Evolutionary conservation across 169 alveolate genomes (phyloP), one percentile per base, ranked within the genome.

Genomic region (Theileria annulata): DNA sequence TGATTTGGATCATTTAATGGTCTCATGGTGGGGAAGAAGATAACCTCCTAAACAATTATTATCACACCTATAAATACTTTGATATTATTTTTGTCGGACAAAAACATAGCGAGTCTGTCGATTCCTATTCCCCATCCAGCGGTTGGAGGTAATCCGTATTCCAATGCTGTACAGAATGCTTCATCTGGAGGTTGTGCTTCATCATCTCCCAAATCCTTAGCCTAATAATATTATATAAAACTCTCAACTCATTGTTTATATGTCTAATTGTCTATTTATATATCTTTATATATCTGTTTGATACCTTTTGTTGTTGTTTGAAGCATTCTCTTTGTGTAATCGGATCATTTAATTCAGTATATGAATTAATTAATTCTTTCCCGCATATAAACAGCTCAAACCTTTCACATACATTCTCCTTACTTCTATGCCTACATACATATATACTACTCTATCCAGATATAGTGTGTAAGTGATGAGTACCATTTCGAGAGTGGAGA

Each of bases 51-150:
- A 48, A 49, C 47, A 23, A 10, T 23, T 27, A 28, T 10, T 23
- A 54, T 30, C 13, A 13, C 4, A 3, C 5, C 4, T 21, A 23
- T 12, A 28, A 27, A 12, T 23, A 82, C 99, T 88, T 97, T 95
- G 87, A 97, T 97, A 89, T 94, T 95, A 90, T 92, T 92, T 74
- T 95, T 94, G 80, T 96, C 98, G 60, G 98, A 89, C 62, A 97
- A 83, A 84, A 97, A 93, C 99, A 98, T 98, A 49, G 98, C 95
- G 66, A 98, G 85, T 68, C 99, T 94, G 83, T 98, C 99, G 37
- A 98, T 93, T 23, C 99, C 99, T 70, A 97, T 82, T 31, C 99
- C 99, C 98, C 98, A 96, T 63, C 99, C 99, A 28, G 97, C 99
- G 31, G 99, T 98, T 31, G 99, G 99, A 4, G 99, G 99, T 69